Percentiles rank a stretch among this genome's conserved stretches.
Evolutionary conservation across 2,329 filamentous ascomycete genomes (phyloP).

Genomic region (Cercospora sp.): DNA sequence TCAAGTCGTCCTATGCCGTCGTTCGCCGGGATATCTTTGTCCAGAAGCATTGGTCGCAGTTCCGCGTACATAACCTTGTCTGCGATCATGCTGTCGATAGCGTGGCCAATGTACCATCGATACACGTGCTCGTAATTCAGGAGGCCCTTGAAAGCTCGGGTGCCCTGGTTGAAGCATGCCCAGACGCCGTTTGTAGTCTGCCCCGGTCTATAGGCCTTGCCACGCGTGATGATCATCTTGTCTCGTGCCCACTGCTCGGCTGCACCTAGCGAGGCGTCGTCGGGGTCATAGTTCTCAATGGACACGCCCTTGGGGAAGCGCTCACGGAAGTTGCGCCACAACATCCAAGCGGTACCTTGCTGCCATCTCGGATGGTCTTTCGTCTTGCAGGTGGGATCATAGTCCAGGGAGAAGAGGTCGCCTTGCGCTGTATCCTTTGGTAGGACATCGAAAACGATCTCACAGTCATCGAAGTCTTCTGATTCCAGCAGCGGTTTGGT

Average conservation of each 20-base stretch:
- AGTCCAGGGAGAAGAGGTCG: slow-evolving; percentile 53
- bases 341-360: slow-evolving; percentile 43
- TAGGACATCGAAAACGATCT: slow-evolving; percentile 62
- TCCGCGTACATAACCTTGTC: slow-evolving; percentile 72
- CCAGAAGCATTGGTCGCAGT: slow-evolving; percentile 68
- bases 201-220: slow-evolving; percentile 25
- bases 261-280: slow-evolving; percentile 13
- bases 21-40: slow-evolving; percentile 61
- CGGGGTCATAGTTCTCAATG: slow-evolving; percentile 14
- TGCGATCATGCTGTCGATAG: slow-evolving; percentile 61
- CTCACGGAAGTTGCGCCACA: slow-evolving; percentile 47
- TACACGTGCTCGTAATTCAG: slow-evolving; percentile 67
- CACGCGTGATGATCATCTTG: slow-evolving; percentile 34
- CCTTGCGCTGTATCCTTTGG: slow-evolving; percentile 33
- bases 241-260: slow-evolving; percentile 36
- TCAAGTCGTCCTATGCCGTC: slow-evolving; percentile 56
- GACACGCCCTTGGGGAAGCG: slow-evolving; percentile 42
- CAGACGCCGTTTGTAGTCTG: slow-evolving; percentile 48
- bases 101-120: slow-evolving; percentile 58
- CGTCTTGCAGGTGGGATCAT: slow-evolving; percentile 38
- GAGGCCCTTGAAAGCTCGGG: slow-evolving; percentile 71
- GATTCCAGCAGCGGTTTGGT: slow-evolving; percentile 49
- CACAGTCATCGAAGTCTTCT: slow-evolving; percentile 54
- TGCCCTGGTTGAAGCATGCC: slow-evolving; percentile 67
- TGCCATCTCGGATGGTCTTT: slow-evolving; percentile 27